These are phyloP conservation scores for Gossypium lobatum DNA, from an alignment of 441 rosid genomes.

Conservation along the genomic window DNA sequence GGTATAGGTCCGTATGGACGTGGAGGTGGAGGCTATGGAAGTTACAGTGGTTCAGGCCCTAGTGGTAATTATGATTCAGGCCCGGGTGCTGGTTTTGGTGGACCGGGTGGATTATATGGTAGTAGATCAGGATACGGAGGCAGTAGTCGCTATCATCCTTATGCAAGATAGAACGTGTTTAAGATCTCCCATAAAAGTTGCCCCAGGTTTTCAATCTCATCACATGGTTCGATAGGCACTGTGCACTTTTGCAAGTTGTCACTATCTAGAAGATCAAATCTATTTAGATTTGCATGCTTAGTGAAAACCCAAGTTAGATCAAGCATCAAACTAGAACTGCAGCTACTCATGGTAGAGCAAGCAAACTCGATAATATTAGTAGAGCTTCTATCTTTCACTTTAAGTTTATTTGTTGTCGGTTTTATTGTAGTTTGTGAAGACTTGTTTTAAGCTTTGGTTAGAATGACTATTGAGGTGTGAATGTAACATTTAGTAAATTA, in stretches of 20 bases:
- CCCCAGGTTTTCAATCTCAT: conserved; percentile 17
- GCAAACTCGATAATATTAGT: conserved; percentile 1
- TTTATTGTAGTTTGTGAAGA: conserved; percentile 6
- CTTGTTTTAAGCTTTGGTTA: conserved; percentile 11
- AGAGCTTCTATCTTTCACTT: neutral
- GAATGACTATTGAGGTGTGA: neutral
- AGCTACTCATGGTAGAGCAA: neutral
- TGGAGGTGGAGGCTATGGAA: conserved; percentile 30
- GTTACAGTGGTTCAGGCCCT: conserved; percentile 26
- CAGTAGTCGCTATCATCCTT: conserved; percentile 29
- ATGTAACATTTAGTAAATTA: conserved; percentile 10
- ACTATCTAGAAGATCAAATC: conserved; percentile 12
- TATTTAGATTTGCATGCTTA: conserved; percentile 1
- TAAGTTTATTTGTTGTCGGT: neutral
- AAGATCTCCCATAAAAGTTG: conserved; percentile 17
- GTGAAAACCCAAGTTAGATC: conserved; percentile 2
- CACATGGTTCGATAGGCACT: conserved; percentile 4
- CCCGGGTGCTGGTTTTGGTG: conserved; percentile 27
- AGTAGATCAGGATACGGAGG: conserved; percentile 27
- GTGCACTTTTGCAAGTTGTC: conserved; percentile 14
- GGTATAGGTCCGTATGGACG: neutral
- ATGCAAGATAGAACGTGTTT: conserved; percentile 19
- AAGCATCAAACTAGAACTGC: conserved; percentile 4
- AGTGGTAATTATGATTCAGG: conserved; percentile 27
- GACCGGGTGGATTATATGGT: conserved; percentile 19